A percentile compares a stretch with the other conserved stretches of the same genome.
Conservation (phyloP, 148 eudicot genomes). For the Rhododendron mucronatum region DNA sequence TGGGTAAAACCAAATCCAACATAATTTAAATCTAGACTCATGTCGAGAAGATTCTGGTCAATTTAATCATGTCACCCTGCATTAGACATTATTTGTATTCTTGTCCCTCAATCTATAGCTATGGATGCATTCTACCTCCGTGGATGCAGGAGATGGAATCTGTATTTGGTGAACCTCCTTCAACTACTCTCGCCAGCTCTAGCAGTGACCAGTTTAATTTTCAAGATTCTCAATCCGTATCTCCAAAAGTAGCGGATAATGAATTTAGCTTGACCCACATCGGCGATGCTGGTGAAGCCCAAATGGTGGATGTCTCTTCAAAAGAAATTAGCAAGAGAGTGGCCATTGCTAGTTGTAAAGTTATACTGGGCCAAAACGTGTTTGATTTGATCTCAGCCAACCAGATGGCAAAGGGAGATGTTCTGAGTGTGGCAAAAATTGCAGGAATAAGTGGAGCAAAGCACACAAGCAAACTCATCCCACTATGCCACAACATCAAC, state of each 20-base stretch:
- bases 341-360: constrained; percentile 85
- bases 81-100: neutral
- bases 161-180: constrained; percentile 67
- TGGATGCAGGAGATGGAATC: constrained; percentile 71
- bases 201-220: constrained; percentile 14
- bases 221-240: constrained; percentile 30
- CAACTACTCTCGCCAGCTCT: constrained; percentile 46
- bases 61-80: neutral
- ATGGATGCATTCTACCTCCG: neutral
- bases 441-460: constrained; percentile 88
- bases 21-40: neutral
- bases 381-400: constrained; percentile 81
- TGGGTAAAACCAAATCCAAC: no score
- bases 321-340: constrained; percentile 69
- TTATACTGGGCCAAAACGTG: constrained; percentile 61
- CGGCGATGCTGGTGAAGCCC: constrained; percentile 70
- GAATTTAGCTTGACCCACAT: constrained; percentile 49
- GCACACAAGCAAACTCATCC: constrained; percentile 82
- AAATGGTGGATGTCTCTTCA: constrained; percentile 88
- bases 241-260: constrained; percentile 22
- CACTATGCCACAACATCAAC: constrained; percentile 79
- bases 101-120: neutral
- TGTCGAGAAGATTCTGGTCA: neutral
- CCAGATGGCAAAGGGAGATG: constrained; percentile 83
- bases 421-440: constrained; percentile 76